Base-by-base conservation (phyloP, 345 rosid genomes). In the Kernera saxatilis region DNA sequence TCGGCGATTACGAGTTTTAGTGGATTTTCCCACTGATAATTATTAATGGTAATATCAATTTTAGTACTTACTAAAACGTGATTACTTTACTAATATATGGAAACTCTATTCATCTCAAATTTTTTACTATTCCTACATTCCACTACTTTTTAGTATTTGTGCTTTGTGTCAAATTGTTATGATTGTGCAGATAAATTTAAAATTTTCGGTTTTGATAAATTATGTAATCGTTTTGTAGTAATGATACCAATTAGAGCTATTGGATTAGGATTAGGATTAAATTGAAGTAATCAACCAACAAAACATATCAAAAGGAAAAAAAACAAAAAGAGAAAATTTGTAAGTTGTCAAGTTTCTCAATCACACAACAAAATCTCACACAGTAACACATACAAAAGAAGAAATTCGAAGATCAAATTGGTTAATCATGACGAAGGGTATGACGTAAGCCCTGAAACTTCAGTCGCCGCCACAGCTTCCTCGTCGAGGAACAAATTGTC, bases 401-500 rank as follows among this genome's bases (percentile, higher is more conserved):
- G 5, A 54, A 23, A 35, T 18, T 12, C 0, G 17, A 22, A 22
- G 14, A 12, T 6, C 19, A 52, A 43, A 32, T 5, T 5, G 30
- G 7, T 3, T 15, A 3, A 7, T 63, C 19, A 73, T 18, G 72
- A 73, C 33, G 70, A 75, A 25, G 78, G 78, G 32, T 75, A 68
- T 75, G 78, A 75, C 73, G 61, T 75, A 11, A 75, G 74, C 74
- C 78, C 78, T 60, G 78, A 74, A 25, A 49, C 13, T 50, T 60
- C 73, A 26, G 41, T 19, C 0, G 40, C 70, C 37, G 79, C 85
- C 50, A 81, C 79, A 13, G 83, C 73, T 39, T 85, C 98, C 61
- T 85, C 97, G 35, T 85, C 95, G 23, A 76, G 43, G 46, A 62
- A 71, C 86, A 87, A 64, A 75, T 88, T 85, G 19, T 93, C 96